Evolutionary conservation across 2,329 filamentous ascomycete genomes (phyloP).

Genomic region (Xylariaceae sp.): DNA sequence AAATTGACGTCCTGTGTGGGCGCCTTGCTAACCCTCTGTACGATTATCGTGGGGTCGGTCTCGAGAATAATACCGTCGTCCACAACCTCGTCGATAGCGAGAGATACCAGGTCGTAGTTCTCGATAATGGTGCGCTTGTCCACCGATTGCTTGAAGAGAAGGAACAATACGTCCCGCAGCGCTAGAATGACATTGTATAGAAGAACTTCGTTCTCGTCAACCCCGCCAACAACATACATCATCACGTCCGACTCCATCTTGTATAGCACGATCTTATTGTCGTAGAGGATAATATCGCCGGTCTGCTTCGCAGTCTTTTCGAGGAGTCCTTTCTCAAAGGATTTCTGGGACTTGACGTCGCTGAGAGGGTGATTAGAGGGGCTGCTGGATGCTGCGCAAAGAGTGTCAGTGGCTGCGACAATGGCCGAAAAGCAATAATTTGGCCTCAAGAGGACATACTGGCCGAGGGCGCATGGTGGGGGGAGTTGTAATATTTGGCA

Average conservation of each 20-base stretch:
- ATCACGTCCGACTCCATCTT: slow-evolving; percentile 98
- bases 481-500: slow-evolving; percentile 64
- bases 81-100: slow-evolving; percentile 92
- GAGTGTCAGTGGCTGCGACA: slow-evolving; percentile 13
- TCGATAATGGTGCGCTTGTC: slow-evolving; percentile 98
- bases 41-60: slow-evolving; percentile 91
- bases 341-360: slow-evolving; percentile 87
- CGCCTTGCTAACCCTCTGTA: slow-evolving; percentile 86
- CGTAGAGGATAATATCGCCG: slow-evolving; percentile 94
- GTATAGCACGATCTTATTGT: slow-evolving; percentile 93
- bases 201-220: slow-evolving; percentile 95
- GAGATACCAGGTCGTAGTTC: slow-evolving; percentile 94
- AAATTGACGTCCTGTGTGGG: slow-evolving; percentile 88
- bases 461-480: slow-evolving; percentile 38
- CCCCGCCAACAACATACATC: slow-evolving; percentile 85
- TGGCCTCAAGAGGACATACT: slow-evolving; percentile 11
- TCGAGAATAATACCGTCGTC: slow-evolving; percentile 96
- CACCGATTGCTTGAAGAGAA: slow-evolving; percentile 91
- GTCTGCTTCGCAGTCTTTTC: slow-evolving; percentile 96
- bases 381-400: slow-evolving; percentile 41
- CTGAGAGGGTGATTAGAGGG: slow-evolving; percentile 68
- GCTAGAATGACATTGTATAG: slow-evolving; percentile 92
- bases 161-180: slow-evolving; percentile 83
- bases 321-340: slow-evolving; percentile 92
- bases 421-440: no score